Evolutionary conservation across 495 filamentous ascomycete genomes (phyloP).

Genomic region (Xeromyces bisporus): DNA sequence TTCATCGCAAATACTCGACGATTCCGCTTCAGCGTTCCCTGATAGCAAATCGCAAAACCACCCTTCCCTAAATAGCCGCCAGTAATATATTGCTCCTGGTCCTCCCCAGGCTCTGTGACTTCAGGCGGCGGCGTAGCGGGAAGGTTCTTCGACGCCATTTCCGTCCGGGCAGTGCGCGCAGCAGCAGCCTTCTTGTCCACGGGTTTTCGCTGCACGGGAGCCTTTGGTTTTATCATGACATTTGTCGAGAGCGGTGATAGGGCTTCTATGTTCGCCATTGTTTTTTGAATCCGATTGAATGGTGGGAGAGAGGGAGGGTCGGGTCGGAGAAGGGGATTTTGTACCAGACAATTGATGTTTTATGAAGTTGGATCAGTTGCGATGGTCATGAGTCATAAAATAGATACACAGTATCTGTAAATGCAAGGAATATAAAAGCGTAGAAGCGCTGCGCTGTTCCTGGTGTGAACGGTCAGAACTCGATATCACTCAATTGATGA

Average conservation of each 20-base stretch:
- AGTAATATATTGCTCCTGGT: conserved; percentile 63
- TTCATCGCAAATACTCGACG: conserved; percentile 66
- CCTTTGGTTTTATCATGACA: conserved; percentile 29
- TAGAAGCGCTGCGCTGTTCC: too few species aligned
- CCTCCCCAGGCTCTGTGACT: conserved; percentile 56
- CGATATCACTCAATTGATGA: too few species aligned
- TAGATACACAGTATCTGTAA: too few species aligned
- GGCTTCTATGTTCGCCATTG: conserved; percentile 40
- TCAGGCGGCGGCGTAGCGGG: conserved; percentile 61
- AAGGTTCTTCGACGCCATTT: conserved; percentile 37
- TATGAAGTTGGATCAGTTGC: too few species aligned
- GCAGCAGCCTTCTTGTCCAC: conserved; percentile 38
- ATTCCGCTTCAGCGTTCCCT: conserved; percentile 48
- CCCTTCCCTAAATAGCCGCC: conserved; percentile 82
- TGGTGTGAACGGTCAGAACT: too few species aligned
- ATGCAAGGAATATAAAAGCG: too few species aligned
- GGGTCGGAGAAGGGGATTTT: too few species aligned
- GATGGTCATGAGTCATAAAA: too few species aligned
- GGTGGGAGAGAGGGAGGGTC: too few species aligned
- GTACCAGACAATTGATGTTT: too few species aligned
- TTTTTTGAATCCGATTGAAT: too few species aligned
- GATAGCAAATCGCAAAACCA: conserved; percentile 85
- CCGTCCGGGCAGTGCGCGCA: conserved; percentile 24
- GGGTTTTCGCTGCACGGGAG: conserved; percentile 27
- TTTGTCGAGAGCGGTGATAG: conserved; percentile 59